Percentiles rank a stretch among this genome's conserved stretches.
Evolutionary conservation across 225 moss, liverwort and hornwort genomes (phyloP).

Genomic region (Takakia lepidozioides): DNA sequence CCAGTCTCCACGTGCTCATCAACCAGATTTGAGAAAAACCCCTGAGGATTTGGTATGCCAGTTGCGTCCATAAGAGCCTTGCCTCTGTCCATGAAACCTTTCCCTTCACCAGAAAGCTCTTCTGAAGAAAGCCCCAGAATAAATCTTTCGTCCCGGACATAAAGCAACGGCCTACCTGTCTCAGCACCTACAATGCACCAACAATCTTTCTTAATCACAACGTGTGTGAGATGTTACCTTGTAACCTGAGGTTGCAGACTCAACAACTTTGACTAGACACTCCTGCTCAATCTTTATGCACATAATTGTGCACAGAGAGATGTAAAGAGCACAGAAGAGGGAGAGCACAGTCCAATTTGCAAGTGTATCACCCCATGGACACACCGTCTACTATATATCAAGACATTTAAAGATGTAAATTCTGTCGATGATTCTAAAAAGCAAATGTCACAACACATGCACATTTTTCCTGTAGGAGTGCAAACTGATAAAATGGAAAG

Average conservation of each 20-base stretch:
- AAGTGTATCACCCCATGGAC: too few species aligned
- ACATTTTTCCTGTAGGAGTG: too few species aligned
- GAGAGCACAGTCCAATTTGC: too few species aligned
- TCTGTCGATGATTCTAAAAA: too few species aligned
- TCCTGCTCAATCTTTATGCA: neutral
- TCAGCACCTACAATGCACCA: neutral
- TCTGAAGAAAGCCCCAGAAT: slow-evolving; percentile 20
- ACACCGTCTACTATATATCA: too few species aligned
- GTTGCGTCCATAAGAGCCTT: neutral
- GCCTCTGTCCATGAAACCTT: neutral
- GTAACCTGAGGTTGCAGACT: too few species aligned
- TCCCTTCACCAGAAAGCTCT: slow-evolving; percentile 23
- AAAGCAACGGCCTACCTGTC: slow-evolving; percentile 9
- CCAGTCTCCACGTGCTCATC: too few species aligned
- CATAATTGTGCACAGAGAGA: neutral
- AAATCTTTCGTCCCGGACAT: slow-evolving; percentile 18
- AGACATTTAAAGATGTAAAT: too few species aligned
- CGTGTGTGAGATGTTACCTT: too few species aligned
- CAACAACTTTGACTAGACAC: neutral
- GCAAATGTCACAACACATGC: too few species aligned
- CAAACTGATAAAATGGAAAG: too few species aligned
- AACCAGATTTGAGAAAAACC: too few species aligned
- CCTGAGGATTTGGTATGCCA: neutral
- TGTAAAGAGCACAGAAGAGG: neutral
- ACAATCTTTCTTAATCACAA: neutral